phyloP scores from a whole-genome alignment of 768 basidiomycete species.

The Nevesoporus exiguus region DNA sequence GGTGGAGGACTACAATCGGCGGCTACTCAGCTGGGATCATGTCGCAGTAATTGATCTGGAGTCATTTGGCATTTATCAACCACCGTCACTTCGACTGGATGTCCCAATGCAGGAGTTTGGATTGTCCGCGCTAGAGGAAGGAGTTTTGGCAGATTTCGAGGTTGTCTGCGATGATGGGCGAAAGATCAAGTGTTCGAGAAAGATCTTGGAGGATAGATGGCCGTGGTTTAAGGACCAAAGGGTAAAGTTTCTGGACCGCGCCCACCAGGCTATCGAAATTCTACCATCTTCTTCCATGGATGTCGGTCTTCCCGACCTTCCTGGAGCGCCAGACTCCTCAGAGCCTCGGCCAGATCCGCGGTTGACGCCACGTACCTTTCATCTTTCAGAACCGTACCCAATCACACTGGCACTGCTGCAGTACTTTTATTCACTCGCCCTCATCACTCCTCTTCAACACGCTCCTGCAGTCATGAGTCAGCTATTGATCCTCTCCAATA shows the following conservation, averaged over 20 bases:
- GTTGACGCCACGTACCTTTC: constrained; percentile 72
- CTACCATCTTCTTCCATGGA: constrained; percentile 62
- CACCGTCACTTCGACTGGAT: constrained; percentile 64
- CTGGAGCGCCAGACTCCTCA: constrained; percentile 45
- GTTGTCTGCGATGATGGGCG: constrained; percentile 90
- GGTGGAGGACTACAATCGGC: constrained; percentile 89
- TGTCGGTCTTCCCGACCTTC: constrained; percentile 58
- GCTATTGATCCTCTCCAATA: constrained; percentile 77
- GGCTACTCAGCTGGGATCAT: constrained; percentile 88
- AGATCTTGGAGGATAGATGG: constrained; percentile 88
- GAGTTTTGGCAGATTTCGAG: constrained; percentile 84
- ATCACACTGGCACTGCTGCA: constrained; percentile 87
- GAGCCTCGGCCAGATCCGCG: constrained; percentile 70
- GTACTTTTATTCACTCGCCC: constrained; percentile 86
- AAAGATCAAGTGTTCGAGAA: constrained; percentile 76
- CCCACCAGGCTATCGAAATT: constrained; percentile 51
- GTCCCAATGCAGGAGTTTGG: constrained; percentile 81
- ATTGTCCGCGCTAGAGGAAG: constrained; percentile 78
- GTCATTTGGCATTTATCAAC: constrained; percentile 93
- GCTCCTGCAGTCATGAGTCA: constrained; percentile 87
- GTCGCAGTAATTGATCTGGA: constrained; percentile 89
- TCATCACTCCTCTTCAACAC: constrained; percentile 89
- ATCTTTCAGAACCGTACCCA: constrained; percentile 86
- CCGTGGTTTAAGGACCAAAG: constrained; percentile 88
- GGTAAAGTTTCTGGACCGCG: constrained; percentile 53